Percentiles rank a stretch among this genome's conserved stretches.
These are phyloP conservation scores for Arabidopsis thaliana DNA, from an alignment of 345 rosid species.

Conservation along the genomic window TAIR10.1 NC_003075.7:17118501-17119000, in stretches of 20 bases:
- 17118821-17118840: slow-evolving; percentile 22
- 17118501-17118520: not conserved
- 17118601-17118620: not conserved
- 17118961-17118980: slow-evolving; percentile 17
- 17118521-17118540: not conserved
- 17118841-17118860: slow-evolving; percentile 27
- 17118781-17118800: slow-evolving; percentile 10
- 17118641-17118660: slow-evolving; percentile 23
- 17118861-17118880: slow-evolving; percentile 21
- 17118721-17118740: slow-evolving; percentile 46
- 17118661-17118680: slow-evolving; percentile 29
- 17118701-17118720: slow-evolving; percentile 53
- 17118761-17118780: slow-evolving; percentile 38
- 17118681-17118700: slow-evolving; percentile 53
- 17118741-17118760: slow-evolving; percentile 33
- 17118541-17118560: too few species aligned
- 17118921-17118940: not conserved
- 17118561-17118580: not conserved
- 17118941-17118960: slow-evolving; percentile 7
- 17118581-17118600: not conserved
- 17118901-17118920: not conserved
- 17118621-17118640: slow-evolving; percentile 26
- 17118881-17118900: slow-evolving; percentile 8
- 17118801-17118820: not conserved
- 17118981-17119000: slow-evolving; percentile 17